Evolutionary conservation across 768 basidiomycete genomes (phyloP), one percentile per base, ranked within the genome.

Genomic region (Amanita thiersii): DNA sequence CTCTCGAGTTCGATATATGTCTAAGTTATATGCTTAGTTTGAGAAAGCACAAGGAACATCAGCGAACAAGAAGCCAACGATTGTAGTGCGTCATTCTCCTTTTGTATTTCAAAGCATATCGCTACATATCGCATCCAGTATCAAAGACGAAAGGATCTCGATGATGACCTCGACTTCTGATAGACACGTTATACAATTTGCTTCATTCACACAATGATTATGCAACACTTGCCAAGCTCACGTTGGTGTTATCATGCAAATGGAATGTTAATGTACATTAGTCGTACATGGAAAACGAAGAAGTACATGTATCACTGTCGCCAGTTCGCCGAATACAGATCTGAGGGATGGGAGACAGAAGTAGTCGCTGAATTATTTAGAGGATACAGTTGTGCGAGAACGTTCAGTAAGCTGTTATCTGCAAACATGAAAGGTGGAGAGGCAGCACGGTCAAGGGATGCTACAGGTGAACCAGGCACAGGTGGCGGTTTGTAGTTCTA

Each of bases 141-240:
- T 57, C 77, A 82, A 56, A 72, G 80, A 50, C 66, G 81, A 58
- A 77, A 72, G 56, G 81, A 77, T 43, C 59, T 73, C 4, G 80
- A 81, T 45, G 81, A 83, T 50, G 79, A 83, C 35, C 72, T 79
- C 43, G 81, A 84, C 52, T 58, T 73, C 36, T 71, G 47, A 64
- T 30, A 29, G 10, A 26, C 21, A 2, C 24, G 15, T 40, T 12
- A 11, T 14, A 18, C 21, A n/a, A 41, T 40, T 11, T 25, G 17
- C 15, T 30, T 17, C 24, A 38, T 39, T 34, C 36, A 19, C 14
- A 12, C 9, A 18, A 30, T 28, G n/a, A 37, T 25, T 23, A 37
- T 31, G 35, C 15, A 28, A 14, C n/a, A n/a, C n/a, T n/a, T n/a
- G 8, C 17, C 33, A 35, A 35, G 33, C 17, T 18, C 24, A 40